Conservation (phyloP, 345 rosid genomes). For the Zanthoxylum bungeanum region DNA sequence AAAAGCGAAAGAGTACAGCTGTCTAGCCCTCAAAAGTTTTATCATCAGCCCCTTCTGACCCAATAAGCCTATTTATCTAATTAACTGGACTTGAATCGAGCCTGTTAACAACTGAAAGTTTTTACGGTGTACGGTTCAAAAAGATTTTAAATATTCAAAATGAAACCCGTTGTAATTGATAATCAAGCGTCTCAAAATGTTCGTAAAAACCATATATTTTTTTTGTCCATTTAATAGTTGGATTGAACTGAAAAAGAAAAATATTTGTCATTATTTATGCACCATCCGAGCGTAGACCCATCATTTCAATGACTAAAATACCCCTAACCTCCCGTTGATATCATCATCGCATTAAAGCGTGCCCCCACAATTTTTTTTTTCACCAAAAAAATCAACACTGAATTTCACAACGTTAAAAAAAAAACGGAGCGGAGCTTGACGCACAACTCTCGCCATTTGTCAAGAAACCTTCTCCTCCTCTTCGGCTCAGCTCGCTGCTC, state of each 20-base stretch:
- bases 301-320: background rate
- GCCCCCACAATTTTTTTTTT: too few relatives aligned
- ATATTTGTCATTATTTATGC: background rate
- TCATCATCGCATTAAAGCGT: background rate
- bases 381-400: background rate
- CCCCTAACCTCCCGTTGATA: background rate
- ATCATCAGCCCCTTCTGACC: background rate
- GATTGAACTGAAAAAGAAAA: too few relatives aligned
- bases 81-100: background rate
- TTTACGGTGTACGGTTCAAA: background rate
- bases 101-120: too few relatives aligned
- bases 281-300: background rate
- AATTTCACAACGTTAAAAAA: background rate
- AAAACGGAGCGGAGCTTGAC: background rate
- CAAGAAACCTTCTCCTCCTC: background rate
- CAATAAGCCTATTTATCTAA: background rate
- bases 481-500: background rate
- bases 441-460: background rate
- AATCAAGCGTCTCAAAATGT: too few relatives aligned
- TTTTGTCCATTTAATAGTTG: too few relatives aligned
- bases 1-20: fast-evolving
- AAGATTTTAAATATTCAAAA: too few relatives aligned
- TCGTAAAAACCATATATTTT: too few relatives aligned
- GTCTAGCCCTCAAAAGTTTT: background rate
- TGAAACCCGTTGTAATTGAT: too few relatives aligned